Percentiles rank a stretch among this genome's conserved stretches.
These are phyloP conservation scores for Fomitopsis betulina DNA, from an alignment of 1,284 basidiomycete species.

Conservation along the genomic window DNA sequence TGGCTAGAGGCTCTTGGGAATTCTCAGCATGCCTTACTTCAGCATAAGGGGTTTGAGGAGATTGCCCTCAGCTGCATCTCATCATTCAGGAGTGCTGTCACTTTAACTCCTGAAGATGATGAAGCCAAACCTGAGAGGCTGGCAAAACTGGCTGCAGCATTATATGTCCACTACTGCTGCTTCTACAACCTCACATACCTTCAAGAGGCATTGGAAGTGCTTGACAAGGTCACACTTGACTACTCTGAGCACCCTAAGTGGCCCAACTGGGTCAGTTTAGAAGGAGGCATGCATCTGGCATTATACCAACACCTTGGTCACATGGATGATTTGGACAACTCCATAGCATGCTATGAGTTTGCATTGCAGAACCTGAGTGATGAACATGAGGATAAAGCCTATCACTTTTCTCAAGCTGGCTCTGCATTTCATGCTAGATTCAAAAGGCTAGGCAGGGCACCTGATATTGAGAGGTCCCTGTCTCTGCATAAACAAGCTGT, in stretches of 20 bases:
- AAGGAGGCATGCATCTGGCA: background rate
- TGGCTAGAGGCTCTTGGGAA: background rate
- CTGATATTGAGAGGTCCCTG: background rate
- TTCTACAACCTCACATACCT: background rate
- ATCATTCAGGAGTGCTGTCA: background rate
- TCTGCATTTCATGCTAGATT: background rate
- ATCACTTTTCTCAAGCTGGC: background rate
- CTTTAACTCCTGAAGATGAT: background rate
- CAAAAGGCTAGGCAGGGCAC: background rate
- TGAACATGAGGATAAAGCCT: background rate
- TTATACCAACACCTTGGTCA: background rate
- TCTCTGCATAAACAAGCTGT: background rate
- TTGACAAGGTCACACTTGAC: background rate
- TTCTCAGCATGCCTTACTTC: background rate
- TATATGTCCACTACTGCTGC: background rate
- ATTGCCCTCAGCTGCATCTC: background rate
- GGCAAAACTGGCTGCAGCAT: background rate
- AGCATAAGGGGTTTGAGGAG: background rate
- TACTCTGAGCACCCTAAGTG: background rate
- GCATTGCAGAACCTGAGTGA: background rate
- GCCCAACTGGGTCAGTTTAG: background rate
- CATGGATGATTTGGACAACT: background rate
- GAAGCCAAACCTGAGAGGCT: background rate
- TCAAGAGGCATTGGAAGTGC: background rate
- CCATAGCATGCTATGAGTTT: background rate